Conservation (phyloP, 225 moss, liverwort and hornwort genomes). For the Physcomitrellopsis africana region DNA sequence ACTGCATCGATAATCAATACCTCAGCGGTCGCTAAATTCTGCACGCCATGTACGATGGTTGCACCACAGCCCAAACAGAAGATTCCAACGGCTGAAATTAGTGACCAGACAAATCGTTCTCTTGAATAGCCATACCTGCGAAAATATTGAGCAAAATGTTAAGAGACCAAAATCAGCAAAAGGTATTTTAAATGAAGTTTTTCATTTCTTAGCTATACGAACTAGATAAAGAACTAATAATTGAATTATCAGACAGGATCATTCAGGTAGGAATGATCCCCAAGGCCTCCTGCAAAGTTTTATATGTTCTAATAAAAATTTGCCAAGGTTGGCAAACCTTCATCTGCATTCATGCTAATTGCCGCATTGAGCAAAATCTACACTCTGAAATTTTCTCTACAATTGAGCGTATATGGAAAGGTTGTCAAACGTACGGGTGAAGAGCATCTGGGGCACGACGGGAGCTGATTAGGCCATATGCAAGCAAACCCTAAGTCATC, state of each 20-base stretch:
- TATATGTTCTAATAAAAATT: constrained; percentile 17
- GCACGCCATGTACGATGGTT: constrained; percentile 95
- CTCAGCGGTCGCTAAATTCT: constrained; percentile 88
- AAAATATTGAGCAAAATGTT: constrained; percentile 33
- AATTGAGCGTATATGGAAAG: constrained; percentile 18
- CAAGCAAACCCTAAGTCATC: constrained; percentile 82
- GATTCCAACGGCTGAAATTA: constrained; percentile 99
- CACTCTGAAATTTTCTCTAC: constrained; percentile 3
- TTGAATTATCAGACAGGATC: not conserved
- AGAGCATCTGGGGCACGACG: constrained; percentile 97
- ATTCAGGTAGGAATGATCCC: constrained; percentile 1
- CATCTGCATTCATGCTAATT: constrained; percentile 15
- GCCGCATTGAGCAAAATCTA: constrained; percentile 1
- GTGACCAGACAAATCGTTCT: constrained; percentile 98
- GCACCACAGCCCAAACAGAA: constrained; percentile 99
- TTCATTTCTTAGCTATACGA: constrained; percentile 19
- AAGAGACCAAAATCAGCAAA: constrained; percentile 22
- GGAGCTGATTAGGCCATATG: constrained; percentile 95
- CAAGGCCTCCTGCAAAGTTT: not conserved
- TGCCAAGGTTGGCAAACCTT: constrained; percentile 23
- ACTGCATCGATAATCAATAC: constrained; percentile 38
- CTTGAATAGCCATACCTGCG: constrained; percentile 92
- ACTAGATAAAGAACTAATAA: not conserved
- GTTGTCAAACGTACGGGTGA: constrained; percentile 76
- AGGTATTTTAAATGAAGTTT: not conserved